Conservation (phyloP, 352 stramenopile genomes). For the Globisporangium cystogenes region DNA sequence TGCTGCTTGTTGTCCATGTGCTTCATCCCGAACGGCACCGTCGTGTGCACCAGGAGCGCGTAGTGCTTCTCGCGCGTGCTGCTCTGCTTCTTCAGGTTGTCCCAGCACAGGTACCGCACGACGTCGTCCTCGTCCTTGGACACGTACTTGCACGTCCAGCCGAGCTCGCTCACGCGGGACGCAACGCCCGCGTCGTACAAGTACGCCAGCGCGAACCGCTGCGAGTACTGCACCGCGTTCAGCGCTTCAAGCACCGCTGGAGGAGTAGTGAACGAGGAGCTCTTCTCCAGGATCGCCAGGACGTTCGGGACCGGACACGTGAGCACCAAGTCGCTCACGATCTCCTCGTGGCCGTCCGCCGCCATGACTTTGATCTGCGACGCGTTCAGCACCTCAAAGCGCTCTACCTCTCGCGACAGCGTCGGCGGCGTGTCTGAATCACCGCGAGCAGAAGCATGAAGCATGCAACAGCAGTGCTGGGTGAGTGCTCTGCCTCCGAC, state of each 20-base stretch:
- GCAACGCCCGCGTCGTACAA: constrained; percentile 47
- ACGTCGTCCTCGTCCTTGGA: constrained; percentile 43
- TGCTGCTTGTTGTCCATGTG: constrained; percentile 53
- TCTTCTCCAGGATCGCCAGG: constrained; percentile 50
- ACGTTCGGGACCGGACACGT: constrained; percentile 63
- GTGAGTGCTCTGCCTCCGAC: not conserved
- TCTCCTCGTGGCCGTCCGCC: constrained; percentile 31
- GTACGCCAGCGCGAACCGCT: constrained; percentile 60
- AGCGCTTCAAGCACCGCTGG: constrained; percentile 27
- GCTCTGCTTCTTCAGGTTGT: constrained; percentile 55
- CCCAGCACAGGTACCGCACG: constrained; percentile 75
- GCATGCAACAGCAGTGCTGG: not conserved
- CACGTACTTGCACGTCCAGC: constrained; percentile 68
- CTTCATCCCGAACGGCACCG: constrained; percentile 45
- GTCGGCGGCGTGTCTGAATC: constrained; percentile 28
- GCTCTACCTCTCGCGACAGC: constrained; percentile 39
- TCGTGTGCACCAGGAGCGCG: constrained; percentile 60
- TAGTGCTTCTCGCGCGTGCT: constrained; percentile 8
- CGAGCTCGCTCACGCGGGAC: constrained; percentile 28
- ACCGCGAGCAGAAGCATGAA: too few relatives aligned
- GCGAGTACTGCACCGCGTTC: constrained; percentile 51
- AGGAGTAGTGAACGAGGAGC: constrained; percentile 23
- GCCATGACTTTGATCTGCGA: constrained; percentile 41
- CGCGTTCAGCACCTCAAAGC: constrained; percentile 47
- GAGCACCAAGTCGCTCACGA: constrained; percentile 63